Evolutionary conservation across 139 green algal species (phyloP), one percentile per base, ranked within the genome.

Genomic region (Tetradesmus lagerheimii): DNA sequence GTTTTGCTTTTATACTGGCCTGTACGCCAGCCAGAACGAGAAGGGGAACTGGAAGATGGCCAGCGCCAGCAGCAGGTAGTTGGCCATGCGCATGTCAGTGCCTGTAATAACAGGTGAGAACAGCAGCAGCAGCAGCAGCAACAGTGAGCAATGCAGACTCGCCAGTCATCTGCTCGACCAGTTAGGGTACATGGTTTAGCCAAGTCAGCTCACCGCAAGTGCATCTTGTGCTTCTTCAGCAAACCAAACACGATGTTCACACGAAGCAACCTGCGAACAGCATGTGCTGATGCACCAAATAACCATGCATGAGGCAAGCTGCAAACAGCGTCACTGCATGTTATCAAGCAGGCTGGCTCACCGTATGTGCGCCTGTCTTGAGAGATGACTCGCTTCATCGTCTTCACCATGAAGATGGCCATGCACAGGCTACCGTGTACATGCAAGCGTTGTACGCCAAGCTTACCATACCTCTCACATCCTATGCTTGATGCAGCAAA

Each of bases 371-470:
- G 89, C 9, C 94, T 90, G 82, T 98, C 96, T 57, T 96, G 93
- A 89, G 98, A 97, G 37, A 99, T 93, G 47, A 98, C 91, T 0
- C 97, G 93, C 92, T 99, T 99, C 93, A 99, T 95, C 25, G 97
- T 98, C 31, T 97, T 94, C 41, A 99, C 97, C 39, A 99, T 91
- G 92, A 99, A 99, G 1, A 98, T 84, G 1, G 94, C 97, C 90
- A 95, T 96, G 89, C 92, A 97, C 2, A 98, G 57, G 74, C 92
- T 94, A 43, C 94, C 93, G 91, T 98, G 43, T 50, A 50, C 43
- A n/a, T n/a, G 43, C 43, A 50, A 50, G 5, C 43, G 9, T 50
- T 50, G 43, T 9, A 50, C 5, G 6, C 9, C 43, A 50, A 5
- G 5, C 43, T 15, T 9, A 15, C 43, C 5, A 50, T 50, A 15